Percentiles rank a stretch among this genome's conserved stretches.
phyloP scores from a whole-genome alignment of 768 basidiomycete genomes.

The Leccinum uliginosum region DNA sequence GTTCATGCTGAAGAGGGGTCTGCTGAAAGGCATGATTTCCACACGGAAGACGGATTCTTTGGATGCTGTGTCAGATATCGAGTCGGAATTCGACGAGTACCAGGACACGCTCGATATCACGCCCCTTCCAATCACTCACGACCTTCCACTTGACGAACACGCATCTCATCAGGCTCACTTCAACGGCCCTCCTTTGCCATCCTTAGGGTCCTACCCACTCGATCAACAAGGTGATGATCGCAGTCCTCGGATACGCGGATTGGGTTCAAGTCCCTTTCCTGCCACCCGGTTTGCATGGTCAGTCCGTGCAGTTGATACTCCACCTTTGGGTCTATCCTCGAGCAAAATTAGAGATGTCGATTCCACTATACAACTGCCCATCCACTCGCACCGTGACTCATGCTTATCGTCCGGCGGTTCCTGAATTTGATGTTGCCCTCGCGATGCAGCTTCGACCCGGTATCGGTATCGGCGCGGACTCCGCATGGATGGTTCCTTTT shows the following conservation, averaged over 20 bases:
- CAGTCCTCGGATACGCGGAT: conserved; percentile 13
- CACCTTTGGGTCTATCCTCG: conserved; percentile 17
- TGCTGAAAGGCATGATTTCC: background rate
- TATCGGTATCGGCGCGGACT: conserved; percentile 63
- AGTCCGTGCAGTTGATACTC: conserved; percentile 23
- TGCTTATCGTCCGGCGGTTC: conserved; percentile 41
- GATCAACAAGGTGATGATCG: conserved; percentile 11
- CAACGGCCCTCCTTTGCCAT: conserved; percentile 11
- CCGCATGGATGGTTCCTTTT: conserved; percentile 77
- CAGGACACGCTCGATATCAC: conserved; percentile 28
- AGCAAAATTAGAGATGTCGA: conserved; percentile 2
- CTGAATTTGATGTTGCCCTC: conserved; percentile 58
- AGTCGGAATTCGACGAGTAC: conserved; percentile 27
- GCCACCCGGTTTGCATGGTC: conserved; percentile 28
- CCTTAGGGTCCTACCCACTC: background rate
- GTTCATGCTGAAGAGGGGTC: conserved; percentile 5
- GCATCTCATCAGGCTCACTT: conserved; percentile 5
- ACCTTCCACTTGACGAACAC: conserved; percentile 18
- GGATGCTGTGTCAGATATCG: conserved; percentile 18
- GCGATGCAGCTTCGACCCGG: conserved; percentile 78
- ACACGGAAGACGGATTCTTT: conserved; percentile 1
- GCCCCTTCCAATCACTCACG: conserved; percentile 14
- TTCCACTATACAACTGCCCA: conserved; percentile 7
- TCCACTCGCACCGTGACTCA: conserved; percentile 22
- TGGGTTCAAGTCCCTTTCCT: conserved; percentile 6